phyloP scores from a whole-genome alignment of 2,329 filamentous ascomycete species.

The Cladorrhinum sp. region DNA sequence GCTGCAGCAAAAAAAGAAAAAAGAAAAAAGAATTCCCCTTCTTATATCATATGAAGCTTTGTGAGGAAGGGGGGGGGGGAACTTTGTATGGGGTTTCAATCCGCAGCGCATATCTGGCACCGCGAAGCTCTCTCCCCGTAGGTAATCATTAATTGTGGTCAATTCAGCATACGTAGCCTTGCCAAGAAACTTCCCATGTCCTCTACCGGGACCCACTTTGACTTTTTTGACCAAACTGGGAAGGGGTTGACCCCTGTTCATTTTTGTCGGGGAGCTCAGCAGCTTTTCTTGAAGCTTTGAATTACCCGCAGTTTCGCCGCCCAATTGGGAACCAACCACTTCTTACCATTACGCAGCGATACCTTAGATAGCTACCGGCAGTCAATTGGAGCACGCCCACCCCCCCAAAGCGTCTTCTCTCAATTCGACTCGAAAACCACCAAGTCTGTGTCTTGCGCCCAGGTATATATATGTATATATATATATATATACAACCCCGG shows the following conservation, averaged over 20 bases:
- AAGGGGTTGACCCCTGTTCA: conserved; percentile 1
- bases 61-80: conserved; percentile 26
- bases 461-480: too few relatives aligned
- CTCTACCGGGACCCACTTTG: conserved; percentile 11
- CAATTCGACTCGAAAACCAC: not conserved
- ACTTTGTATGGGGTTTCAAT: conserved; percentile 17
- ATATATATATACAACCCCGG: too few relatives aligned
- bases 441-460: not conserved
- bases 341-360: not conserved
- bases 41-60: conserved; percentile 23
- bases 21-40: conserved; percentile 6
- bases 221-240: not conserved
- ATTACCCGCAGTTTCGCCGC: conserved; percentile 24
- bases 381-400: conserved; percentile 3
- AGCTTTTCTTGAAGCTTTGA: not conserved
- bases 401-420: not conserved
- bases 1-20: not conserved
- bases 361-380: not conserved
- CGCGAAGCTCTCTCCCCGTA: conserved; percentile 12
- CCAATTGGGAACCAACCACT: conserved; percentile 11
- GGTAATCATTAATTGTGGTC: conserved; percentile 6
- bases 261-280: not conserved
- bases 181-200: conserved; percentile 30
- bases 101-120: conserved; percentile 14
- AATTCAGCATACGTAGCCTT: conserved; percentile 37